Percentiles rank a stretch among this genome's conserved stretches.
Conservation (phyloP, 2,329 filamentous ascomycete species). For the Aspergillus sergii region DNA sequence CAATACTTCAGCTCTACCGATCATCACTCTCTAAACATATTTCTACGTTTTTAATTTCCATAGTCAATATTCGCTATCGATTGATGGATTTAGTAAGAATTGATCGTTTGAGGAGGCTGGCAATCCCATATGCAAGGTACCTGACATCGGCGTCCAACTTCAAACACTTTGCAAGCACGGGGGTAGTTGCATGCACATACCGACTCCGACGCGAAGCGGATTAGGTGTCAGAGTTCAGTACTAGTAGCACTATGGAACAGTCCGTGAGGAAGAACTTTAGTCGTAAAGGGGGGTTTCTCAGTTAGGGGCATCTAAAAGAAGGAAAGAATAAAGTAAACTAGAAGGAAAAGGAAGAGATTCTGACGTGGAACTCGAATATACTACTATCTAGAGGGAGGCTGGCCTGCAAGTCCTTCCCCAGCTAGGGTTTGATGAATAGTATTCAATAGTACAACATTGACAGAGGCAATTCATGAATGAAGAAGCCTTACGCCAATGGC, state of each 20-base stretch:
- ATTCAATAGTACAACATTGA: too few relatives aligned
- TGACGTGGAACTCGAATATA: neutral
- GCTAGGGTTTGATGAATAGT: neutral
- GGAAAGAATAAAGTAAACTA: neutral
- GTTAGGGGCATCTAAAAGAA: neutral
- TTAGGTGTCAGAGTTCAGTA: neutral
- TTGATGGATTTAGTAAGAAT: neutral
- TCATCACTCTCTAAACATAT: too few relatives aligned
- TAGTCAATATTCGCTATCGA: too few relatives aligned
- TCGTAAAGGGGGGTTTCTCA: neutral
- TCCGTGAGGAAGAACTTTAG: neutral
- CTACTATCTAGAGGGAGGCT: neutral
- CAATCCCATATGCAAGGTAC: neutral
- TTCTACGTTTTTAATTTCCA: too few relatives aligned
- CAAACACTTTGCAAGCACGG: neutral
- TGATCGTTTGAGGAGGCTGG: neutral
- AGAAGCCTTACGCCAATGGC: too few relatives aligned
- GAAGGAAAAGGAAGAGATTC: neutral
- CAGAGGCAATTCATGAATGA: too few relatives aligned
- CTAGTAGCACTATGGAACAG: neutral
- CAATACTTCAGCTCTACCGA: too few relatives aligned
- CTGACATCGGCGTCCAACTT: neutral
- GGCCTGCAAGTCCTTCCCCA: neutral
- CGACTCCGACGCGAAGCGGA: neutral
- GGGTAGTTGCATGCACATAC: neutral